Percentiles rank a stretch among this genome's conserved stretches.
phyloP scores from a whole-genome alignment of 2,329 filamentous ascomycete genomes.

The Rhexocercosporidium sp. region DNA sequence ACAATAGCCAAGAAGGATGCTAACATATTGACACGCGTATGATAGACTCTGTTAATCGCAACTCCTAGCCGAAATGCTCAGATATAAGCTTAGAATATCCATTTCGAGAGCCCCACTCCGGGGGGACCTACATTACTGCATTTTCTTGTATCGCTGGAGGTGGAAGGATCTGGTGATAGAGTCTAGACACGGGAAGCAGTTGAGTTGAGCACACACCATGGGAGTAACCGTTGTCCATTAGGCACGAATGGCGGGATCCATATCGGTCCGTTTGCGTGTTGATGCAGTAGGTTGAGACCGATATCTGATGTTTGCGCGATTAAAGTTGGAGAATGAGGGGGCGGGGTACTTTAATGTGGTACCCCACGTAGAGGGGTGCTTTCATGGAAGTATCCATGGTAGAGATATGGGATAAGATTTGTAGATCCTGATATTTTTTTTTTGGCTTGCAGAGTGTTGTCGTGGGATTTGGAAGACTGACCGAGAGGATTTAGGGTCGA shows the following conservation, averaged over 20 bases:
- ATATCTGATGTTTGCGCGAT: constrained; percentile 4
- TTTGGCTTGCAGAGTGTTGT: not conserved
- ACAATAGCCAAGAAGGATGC: too few relatives aligned
- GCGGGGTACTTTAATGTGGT: not conserved
- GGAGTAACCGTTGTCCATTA: not conserved
- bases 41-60: not conserved
- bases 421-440: not conserved
- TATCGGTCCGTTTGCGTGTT: constrained; percentile 5
- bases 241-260: not conserved
- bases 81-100: not conserved
- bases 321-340: not conserved
- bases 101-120: too few relatives aligned
- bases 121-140: too few relatives aligned
- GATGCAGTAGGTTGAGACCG: not conserved
- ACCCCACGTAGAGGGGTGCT: not conserved
- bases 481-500: not conserved
- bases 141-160: not conserved
- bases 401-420: not conserved
- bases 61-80: not conserved
- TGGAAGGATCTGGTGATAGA: not conserved
- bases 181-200: not conserved
- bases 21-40: too few relatives aligned
- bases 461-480: not conserved
- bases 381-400: not conserved
- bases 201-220: not conserved